These are phyloP conservation scores for Aureobasidium lini DNA, from an alignment of 2,329 filamentous ascomycete species.

Conservation along the genomic window DNA sequence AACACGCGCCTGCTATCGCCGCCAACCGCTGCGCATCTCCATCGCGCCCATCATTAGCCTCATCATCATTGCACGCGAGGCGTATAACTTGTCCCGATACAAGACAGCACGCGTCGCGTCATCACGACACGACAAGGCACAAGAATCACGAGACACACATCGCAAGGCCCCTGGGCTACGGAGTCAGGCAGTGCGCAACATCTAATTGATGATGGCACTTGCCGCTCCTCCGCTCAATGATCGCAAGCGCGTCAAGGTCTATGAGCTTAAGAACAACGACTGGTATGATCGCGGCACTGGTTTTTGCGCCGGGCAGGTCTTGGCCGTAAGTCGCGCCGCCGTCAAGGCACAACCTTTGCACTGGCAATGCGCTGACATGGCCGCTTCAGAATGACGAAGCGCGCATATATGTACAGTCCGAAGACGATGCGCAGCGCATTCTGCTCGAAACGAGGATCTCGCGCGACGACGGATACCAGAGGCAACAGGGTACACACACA, in stretches of 20 bases:
- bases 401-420: conserved; percentile 82
- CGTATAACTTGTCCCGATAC: background rate
- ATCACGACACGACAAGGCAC: background rate
- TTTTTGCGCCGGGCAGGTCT: conserved; percentile 75
- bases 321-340: conserved; percentile 52
- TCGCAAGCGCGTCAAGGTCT: conserved; percentile 82
- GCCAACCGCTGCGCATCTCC: background rate
- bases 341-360: background rate
- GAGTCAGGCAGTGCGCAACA: conserved; percentile 14
- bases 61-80: background rate
- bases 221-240: conserved; percentile 31
- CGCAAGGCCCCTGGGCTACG: background rate
- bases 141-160: background rate
- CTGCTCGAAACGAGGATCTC: conserved; percentile 83
- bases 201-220: conserved; percentile 16
- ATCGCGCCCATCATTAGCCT: background rate
- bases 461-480: conserved; percentile 94
- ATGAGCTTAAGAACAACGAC: conserved; percentile 96
- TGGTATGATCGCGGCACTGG: conserved; percentile 98
- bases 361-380: conserved; percentile 14
- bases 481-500: conserved; percentile 72
- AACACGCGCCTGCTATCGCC: background rate
- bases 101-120: conserved; percentile 6
- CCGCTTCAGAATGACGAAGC: conserved; percentile 61
- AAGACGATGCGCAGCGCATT: conserved; percentile 77